Conservation (phyloP, 306 rosid species). For the Quillaja saponaria region DNA sequence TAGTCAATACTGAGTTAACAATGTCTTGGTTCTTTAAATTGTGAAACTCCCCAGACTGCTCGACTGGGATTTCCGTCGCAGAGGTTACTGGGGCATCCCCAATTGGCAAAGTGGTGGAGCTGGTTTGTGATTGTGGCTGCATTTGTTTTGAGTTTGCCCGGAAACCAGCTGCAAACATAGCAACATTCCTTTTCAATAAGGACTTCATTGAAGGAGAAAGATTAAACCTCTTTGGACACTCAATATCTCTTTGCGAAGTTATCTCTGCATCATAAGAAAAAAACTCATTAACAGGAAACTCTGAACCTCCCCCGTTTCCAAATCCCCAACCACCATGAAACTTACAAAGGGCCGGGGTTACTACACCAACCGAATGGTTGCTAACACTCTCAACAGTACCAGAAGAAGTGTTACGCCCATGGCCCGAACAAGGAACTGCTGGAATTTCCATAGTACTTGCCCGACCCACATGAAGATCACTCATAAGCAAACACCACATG, state of each 20-base stretch:
- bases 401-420: slow-evolving; percentile 29
- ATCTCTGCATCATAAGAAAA: slow-evolving; percentile 57
- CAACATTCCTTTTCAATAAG: slow-evolving; percentile 81
- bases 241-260: slow-evolving; percentile 64
- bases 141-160: slow-evolving; percentile 72
- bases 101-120: slow-evolving; percentile 30
- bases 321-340: slow-evolving; percentile 97
- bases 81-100: slow-evolving; percentile 48
- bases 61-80: slow-evolving; percentile 43
- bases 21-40: slow-evolving; percentile 61
- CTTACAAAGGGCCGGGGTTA: slow-evolving; percentile 63
- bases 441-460: slow-evolving; percentile 85
- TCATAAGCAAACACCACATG: slow-evolving; percentile 96
- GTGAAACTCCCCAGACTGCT: slow-evolving; percentile 51
- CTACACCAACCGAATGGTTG: slow-evolving; percentile 49
- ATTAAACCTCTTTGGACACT: slow-evolving; percentile 86
- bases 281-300: slow-evolving; percentile 54
- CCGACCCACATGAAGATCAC: slow-evolving; percentile 88
- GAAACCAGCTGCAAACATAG: slow-evolving; percentile 92
- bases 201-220: slow-evolving; percentile 88
- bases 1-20: slow-evolving; percentile 71
- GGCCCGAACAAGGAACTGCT: slow-evolving; percentile 40
- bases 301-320: slow-evolving; percentile 68
- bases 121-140: slow-evolving; percentile 43
- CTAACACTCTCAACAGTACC: slow-evolving; percentile 42